Evolutionary conservation across 1,284 basidiomycete genomes (phyloP).

Genomic region (Moniliophthora roreri): DNA sequence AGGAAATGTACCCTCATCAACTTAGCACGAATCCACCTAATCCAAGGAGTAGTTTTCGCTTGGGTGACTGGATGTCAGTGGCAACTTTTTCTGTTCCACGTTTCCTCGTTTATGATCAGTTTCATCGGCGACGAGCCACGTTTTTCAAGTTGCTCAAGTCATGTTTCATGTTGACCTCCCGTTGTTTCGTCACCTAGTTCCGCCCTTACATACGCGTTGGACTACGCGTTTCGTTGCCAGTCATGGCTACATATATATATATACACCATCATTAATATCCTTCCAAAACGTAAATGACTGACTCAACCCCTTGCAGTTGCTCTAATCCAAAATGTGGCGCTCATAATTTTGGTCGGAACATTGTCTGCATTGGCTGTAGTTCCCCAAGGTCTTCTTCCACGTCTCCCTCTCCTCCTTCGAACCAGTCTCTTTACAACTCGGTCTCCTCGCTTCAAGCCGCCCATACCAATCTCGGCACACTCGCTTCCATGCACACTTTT

Average conservation of each 20-base stretch:
- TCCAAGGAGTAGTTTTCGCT: background rate
- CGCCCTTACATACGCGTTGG: too few species aligned
- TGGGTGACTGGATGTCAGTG: background rate
- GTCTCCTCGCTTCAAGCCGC: constrained; percentile 41
- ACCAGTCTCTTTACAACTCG: constrained; percentile 35
- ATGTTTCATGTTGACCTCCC: too few species aligned
- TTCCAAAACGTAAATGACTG: too few species aligned
- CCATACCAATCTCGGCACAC: background rate
- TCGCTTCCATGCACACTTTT: too few species aligned
- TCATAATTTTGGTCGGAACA: constrained; percentile 76
- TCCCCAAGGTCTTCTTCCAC: constrained; percentile 47
- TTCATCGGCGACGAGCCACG: too few species aligned
- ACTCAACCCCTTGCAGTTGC: constrained; percentile 42
- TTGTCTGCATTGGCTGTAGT: constrained; percentile 72
- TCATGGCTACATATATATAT: too few species aligned
- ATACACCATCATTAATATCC: constrained; percentile 14
- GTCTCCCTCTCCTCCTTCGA: constrained; percentile 25
- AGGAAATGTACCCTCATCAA: background rate
- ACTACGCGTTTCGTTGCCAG: too few species aligned
- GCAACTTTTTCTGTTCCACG: too few species aligned
- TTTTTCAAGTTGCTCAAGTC: too few species aligned
- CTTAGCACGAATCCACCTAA: background rate
- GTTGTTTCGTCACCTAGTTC: too few species aligned
- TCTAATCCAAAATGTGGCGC: constrained; percentile 58
- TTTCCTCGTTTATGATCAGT: too few species aligned